Evolutionary conservation across 2,329 filamentous ascomycete genomes (phyloP).

Genomic region (Dactylellina drechsleri): DNA sequence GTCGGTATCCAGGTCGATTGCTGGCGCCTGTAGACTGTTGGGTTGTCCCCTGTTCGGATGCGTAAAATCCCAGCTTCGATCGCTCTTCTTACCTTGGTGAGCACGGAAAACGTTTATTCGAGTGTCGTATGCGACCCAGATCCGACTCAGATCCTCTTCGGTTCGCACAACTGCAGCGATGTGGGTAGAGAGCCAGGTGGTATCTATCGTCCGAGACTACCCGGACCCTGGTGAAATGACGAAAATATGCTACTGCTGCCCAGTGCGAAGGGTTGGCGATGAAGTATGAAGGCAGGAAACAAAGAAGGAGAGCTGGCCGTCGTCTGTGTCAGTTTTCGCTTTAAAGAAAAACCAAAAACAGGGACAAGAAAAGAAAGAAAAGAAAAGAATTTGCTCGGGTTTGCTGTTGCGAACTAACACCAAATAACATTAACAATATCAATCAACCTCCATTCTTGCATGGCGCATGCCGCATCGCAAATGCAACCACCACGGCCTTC

Average conservation of each 20-base stretch:
- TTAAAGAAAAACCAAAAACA: constrained; percentile 15
- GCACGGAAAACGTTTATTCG: constrained; percentile 47
- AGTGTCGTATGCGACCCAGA: constrained; percentile 45
- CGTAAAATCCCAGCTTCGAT: constrained; percentile 54
- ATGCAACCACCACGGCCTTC: constrained; percentile 16
- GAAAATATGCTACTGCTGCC: constrained; percentile 25
- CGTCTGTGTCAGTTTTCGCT: constrained; percentile 33
- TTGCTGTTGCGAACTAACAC: constrained; percentile 26
- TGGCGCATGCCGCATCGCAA: constrained; percentile 47
- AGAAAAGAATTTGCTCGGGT: constrained; percentile 19
- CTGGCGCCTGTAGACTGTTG: constrained; percentile 47
- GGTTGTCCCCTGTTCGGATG: constrained; percentile 54
- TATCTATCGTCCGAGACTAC: constrained; percentile 38
- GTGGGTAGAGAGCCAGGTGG: constrained; percentile 8
- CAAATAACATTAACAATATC: constrained; percentile 9
- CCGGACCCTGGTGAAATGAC: constrained; percentile 29
- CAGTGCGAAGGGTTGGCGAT: constrained; percentile 17
- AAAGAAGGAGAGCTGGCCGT: too few species aligned
- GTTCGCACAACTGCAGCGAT: constrained; percentile 33
- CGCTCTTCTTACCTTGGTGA: constrained; percentile 52
- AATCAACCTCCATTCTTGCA: constrained; percentile 24
- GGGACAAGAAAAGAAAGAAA: too few species aligned
- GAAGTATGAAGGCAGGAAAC: constrained; percentile 27
- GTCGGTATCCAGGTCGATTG: constrained; percentile 13
- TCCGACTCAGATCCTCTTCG: constrained; percentile 30